Evolutionary conservation across 495 filamentous ascomycete species (phyloP).

Genomic region (Rostrohypoxylon terebratum): DNA sequence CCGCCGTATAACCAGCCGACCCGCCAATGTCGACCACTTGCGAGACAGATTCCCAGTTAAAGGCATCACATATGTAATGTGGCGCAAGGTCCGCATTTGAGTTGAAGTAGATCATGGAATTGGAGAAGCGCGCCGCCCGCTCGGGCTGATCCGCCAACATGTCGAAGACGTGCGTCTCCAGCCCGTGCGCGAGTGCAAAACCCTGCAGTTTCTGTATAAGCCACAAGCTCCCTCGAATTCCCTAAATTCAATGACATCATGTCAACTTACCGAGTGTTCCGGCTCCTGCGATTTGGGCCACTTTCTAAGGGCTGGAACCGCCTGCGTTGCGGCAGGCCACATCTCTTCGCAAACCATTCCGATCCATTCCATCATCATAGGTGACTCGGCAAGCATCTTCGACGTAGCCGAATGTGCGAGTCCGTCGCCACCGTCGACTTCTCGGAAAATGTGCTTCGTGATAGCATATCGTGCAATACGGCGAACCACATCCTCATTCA

Average conservation of each 20-base stretch:
- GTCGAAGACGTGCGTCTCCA: neutral
- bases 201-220: neutral
- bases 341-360: neutral
- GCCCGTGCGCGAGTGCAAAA: neutral
- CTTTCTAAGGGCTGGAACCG: neutral
- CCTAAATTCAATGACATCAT: neutral
- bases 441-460: neutral
- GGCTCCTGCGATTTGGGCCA: neutral
- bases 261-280: neutral
- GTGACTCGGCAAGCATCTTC: neutral
- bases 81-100: neutral
- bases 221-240: neutral
- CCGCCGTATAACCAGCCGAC: neutral
- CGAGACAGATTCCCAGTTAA: neutral
- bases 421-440: neutral
- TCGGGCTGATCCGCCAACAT: neutral
- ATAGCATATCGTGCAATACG: neutral
- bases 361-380: neutral
- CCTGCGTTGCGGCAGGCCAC: neutral
- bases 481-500: neutral
- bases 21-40: neutral
- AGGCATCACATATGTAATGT: neutral
- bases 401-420: neutral
- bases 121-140: neutral
- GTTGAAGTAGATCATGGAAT: neutral